A percentile compares a stretch with the other conserved stretches of the same genome.
These are phyloP conservation scores for Blastosporella zonata DNA, from an alignment of 1,284 basidiomycete species.

Conservation along the genomic window DNA sequence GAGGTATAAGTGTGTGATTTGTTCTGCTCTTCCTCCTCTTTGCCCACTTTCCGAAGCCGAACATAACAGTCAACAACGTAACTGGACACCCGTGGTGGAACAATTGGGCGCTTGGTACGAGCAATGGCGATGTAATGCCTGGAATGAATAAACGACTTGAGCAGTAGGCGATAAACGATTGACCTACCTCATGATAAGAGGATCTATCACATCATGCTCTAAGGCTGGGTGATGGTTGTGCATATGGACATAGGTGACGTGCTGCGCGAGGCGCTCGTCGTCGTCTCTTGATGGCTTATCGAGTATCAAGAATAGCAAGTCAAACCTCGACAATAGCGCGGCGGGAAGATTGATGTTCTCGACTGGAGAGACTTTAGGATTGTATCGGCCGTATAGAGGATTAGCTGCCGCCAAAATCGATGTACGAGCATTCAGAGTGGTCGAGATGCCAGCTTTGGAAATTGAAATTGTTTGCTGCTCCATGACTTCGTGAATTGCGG, in stretches of 20 bases:
- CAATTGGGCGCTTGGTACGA: constrained; percentile 85
- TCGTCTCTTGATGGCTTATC: constrained; percentile 94
- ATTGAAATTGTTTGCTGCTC: constrained; percentile 99
- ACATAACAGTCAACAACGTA: constrained; percentile 97
- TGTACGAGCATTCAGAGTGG: constrained; percentile 97
- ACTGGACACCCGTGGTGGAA: constrained; percentile 83
- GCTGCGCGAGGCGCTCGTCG: constrained; percentile 94
- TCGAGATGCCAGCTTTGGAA: constrained; percentile 98
- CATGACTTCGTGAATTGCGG: constrained; percentile 99
- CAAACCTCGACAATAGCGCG: constrained; percentile 93
- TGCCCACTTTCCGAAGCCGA: constrained; percentile 87
- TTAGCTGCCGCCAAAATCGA: constrained; percentile 98
- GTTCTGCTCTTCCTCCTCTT: constrained; percentile 88
- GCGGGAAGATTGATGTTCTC: constrained; percentile 99
- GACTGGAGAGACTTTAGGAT: constrained; percentile 94
- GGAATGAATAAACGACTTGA: constrained; percentile 8
- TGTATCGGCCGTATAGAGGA: constrained; percentile 97
- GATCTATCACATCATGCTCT: constrained; percentile 82
- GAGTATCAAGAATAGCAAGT: constrained; percentile 94
- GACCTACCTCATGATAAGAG: constrained; percentile 79
- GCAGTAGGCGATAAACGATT: not conserved
- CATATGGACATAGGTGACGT: constrained; percentile 99
- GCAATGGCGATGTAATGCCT: constrained; percentile 96
- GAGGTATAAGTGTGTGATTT: constrained; percentile 94
- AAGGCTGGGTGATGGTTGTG: constrained; percentile 86